These are phyloP conservation scores for Dothiorella sarmentorum DNA, from an alignment of 2,329 filamentous ascomycete genomes.

Conservation along the genomic window DNA sequence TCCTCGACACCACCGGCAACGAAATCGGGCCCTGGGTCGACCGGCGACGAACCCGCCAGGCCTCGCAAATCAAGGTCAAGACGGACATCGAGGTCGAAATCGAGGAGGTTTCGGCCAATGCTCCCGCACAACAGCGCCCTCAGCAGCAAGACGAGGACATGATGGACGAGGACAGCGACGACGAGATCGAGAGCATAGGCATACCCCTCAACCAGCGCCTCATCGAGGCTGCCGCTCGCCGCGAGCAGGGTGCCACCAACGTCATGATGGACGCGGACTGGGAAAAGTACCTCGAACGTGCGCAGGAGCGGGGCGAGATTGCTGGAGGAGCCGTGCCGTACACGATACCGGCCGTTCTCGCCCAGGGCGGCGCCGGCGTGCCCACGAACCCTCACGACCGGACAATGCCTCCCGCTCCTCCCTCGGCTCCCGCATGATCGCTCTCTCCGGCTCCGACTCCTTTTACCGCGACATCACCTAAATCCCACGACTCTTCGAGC, in stretches of 20 bases:
- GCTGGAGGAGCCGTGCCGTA: not conserved
- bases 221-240: constrained; percentile 59
- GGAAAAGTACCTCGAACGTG: constrained; percentile 70
- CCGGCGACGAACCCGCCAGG: constrained; percentile 20
- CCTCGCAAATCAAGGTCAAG: constrained; percentile 39
- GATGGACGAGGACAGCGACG: constrained; percentile 39
- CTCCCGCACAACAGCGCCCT: constrained; percentile 23
- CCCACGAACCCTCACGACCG: constrained; percentile 15
- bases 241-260: constrained; percentile 57
- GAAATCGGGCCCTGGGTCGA: constrained; percentile 63
- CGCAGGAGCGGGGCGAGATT: constrained; percentile 13
- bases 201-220: constrained; percentile 60
- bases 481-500: not conserved
- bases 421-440: constrained; percentile 10
- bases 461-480: constrained; percentile 2
- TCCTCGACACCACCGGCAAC: constrained; percentile 68
- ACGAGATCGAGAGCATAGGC: constrained; percentile 57
- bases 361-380: constrained; percentile 1
- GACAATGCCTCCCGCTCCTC: constrained; percentile 12
- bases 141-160: constrained; percentile 28
- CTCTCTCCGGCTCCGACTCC: not conserved
- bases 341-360: constrained; percentile 12
- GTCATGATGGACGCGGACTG: constrained; percentile 66
- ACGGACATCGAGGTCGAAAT: constrained; percentile 43
- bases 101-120: constrained; percentile 20